Evolutionary conservation across 441 rosid genomes (phyloP).

Genomic region (Dalechampia spathulata): DNA sequence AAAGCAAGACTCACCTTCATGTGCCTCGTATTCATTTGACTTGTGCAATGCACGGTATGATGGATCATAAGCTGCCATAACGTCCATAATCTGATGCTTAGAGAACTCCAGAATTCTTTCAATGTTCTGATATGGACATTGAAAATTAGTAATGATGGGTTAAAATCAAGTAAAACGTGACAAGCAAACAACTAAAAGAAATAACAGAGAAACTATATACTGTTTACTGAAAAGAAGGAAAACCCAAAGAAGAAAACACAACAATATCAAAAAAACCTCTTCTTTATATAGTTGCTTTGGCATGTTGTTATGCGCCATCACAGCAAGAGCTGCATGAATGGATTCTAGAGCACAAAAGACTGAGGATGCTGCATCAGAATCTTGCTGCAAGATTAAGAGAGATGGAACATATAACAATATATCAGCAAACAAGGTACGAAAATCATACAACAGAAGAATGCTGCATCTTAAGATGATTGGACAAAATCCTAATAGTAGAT

Average conservation of each 20-base stretch:
- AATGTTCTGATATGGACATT: slow-evolving; percentile 53
- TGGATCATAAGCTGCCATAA: slow-evolving; percentile 94
- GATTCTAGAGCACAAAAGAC: slow-evolving; percentile 91
- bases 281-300: slow-evolving; percentile 94
- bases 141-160: slow-evolving; percentile 11
- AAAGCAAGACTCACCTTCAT: slow-evolving; percentile 57
- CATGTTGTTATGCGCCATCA: slow-evolving; percentile 88
- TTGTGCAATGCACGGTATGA: slow-evolving; percentile 75
- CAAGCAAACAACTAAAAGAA: slow-evolving; percentile 4
- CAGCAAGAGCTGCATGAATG: slow-evolving; percentile 84
- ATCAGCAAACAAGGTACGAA: slow-evolving; percentile 3
- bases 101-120: slow-evolving; percentile 96
- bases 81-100: slow-evolving; percentile 78
- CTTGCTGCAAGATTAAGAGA: slow-evolving; percentile 47
- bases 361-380: slow-evolving; percentile 56
- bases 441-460: not conserved
- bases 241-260: not conserved
- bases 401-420: not conserved
- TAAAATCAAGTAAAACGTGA: slow-evolving; percentile 6
- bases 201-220: not conserved
- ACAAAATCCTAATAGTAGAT: not conserved
- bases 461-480: not conserved
- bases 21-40: slow-evolving; percentile 65
- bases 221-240: slow-evolving; percentile 9
- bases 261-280: slow-evolving; percentile 55